Conservation (phyloP, 2,329 filamentous ascomycete species). For the Aspergillus sp. region DNA sequence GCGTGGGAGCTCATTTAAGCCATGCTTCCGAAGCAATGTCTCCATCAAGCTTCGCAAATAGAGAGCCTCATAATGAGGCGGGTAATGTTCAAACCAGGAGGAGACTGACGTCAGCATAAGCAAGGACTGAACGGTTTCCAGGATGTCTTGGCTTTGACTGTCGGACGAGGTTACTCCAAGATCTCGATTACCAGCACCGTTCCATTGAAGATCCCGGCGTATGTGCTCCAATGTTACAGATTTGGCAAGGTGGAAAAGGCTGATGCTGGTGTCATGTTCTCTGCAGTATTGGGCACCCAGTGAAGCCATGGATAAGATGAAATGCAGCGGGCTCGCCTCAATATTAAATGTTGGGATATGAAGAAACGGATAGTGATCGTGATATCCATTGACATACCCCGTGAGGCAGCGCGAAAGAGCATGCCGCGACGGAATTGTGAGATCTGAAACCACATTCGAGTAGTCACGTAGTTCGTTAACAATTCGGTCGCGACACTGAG, state of each 20-base stretch:
- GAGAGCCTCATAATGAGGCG: slow-evolving; percentile 29
- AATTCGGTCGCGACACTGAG: slow-evolving; percentile 32
- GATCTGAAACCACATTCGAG: slow-evolving; percentile 27
- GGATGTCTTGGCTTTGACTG: slow-evolving; percentile 22
- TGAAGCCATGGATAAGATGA: slow-evolving; percentile 33
- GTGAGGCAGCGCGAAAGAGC: slow-evolving; percentile 34
- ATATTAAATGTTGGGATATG: slow-evolving; percentile 33
- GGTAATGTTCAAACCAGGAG: slow-evolving; percentile 33
- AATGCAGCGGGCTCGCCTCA: slow-evolving; percentile 23
- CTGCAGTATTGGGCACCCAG: slow-evolving; percentile 34
- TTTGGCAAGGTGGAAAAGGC: slow-evolving; percentile 32
- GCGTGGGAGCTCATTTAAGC: slow-evolving; percentile 28
- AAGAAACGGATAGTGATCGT: slow-evolving; percentile 35
- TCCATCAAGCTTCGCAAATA: slow-evolving; percentile 31
- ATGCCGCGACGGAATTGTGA: slow-evolving; percentile 31
- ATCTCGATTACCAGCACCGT: neutral
- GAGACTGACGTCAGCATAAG: slow-evolving; percentile 30
- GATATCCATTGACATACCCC: slow-evolving; percentile 33
- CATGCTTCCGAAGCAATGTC: slow-evolving; percentile 28
- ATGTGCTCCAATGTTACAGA: slow-evolving; percentile 33
- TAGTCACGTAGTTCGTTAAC: slow-evolving; percentile 23
- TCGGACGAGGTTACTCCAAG: slow-evolving; percentile 3
- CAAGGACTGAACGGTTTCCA: slow-evolving; percentile 31
- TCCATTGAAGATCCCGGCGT: slow-evolving; percentile 28
- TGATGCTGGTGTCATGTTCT: slow-evolving; percentile 33